Evolutionary conservation across 2,329 filamentous ascomycete species (phyloP).

Genomic region (Fusarium xyrophilum): DNA sequence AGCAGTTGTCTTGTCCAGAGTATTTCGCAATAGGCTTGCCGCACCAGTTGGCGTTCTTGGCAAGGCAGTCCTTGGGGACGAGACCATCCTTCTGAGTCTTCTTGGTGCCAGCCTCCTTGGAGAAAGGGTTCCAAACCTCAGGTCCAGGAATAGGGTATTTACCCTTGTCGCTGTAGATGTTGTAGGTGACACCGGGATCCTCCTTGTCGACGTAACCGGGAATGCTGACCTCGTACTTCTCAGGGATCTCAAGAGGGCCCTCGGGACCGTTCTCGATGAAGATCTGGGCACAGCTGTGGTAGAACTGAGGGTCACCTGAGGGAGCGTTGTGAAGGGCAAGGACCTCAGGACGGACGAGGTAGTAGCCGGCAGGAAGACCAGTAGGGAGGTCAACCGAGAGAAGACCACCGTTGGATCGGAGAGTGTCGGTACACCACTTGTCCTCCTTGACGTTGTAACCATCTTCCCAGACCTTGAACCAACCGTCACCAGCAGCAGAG

Average conservation of each 20-base stretch:
- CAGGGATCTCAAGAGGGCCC: constrained; percentile 56
- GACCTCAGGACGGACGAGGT: constrained; percentile 74
- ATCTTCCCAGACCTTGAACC: constrained; percentile 80
- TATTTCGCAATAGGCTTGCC: constrained; percentile 66
- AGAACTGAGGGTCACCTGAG: constrained; percentile 72
- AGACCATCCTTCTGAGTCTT: constrained; percentile 52
- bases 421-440: constrained; percentile 74
- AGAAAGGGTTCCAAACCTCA: constrained; percentile 55
- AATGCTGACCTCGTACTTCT: constrained; percentile 63
- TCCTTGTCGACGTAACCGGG: constrained; percentile 67
- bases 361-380: constrained; percentile 69
- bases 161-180: constrained; percentile 64
- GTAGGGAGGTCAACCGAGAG: constrained; percentile 68
- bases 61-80: constrained; percentile 62
- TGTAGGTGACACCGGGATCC: constrained; percentile 65
- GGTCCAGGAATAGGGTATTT: constrained; percentile 64
- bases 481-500: constrained; percentile 67
- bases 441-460: constrained; percentile 64
- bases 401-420: constrained; percentile 69
- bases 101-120: constrained; percentile 23
- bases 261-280: constrained; percentile 60
- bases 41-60: constrained; percentile 78
- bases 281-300: constrained; percentile 74
- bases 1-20: constrained; percentile 64
- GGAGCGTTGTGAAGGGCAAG: constrained; percentile 71